phyloP scores from a whole-genome alignment of 192 early-diverging fungal genomes.

The Kickxella alabastrina region DNA sequence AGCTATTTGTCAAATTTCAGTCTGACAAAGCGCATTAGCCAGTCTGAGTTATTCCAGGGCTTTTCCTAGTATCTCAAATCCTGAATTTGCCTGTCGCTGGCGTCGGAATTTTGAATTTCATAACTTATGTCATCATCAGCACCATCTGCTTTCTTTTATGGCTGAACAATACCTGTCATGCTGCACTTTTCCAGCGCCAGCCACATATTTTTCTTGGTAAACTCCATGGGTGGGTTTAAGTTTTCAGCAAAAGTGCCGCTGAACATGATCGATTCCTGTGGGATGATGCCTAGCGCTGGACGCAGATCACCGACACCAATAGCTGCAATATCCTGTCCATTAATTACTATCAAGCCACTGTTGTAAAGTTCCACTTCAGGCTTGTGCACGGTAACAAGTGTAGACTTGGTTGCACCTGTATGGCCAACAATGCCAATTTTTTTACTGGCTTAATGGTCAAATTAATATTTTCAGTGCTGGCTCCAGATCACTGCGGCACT shows the following conservation, averaged over 20 bases:
- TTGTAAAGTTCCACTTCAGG: slow-evolving; percentile 67
- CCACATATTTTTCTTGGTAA: slow-evolving; percentile 68
- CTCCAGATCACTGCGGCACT: slow-evolving; percentile 53
- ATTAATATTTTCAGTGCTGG: slow-evolving; percentile 30
- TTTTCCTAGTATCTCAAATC: too few species aligned
- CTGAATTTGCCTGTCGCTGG: too few species aligned
- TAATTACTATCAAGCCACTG: slow-evolving; percentile 60
- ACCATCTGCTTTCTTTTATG: not conserved
- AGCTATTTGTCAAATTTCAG: slow-evolving; percentile 9
- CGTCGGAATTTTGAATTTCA: too few species aligned
- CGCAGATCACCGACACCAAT: slow-evolving; percentile 64
- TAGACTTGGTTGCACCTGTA: slow-evolving; percentile 68
- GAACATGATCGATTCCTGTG: slow-evolving; percentile 57
- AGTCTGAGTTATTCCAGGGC: slow-evolving; percentile 1
- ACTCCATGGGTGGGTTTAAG: slow-evolving; percentile 71
- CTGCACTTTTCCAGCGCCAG: slow-evolving; percentile 52
- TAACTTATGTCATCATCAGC: too few species aligned
- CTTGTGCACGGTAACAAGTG: slow-evolving; percentile 62
- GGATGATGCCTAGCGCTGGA: slow-evolving; percentile 61
- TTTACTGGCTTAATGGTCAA: slow-evolving; percentile 42
- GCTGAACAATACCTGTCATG: not conserved
- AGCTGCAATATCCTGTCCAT: slow-evolving; percentile 62
- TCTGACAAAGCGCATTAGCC: slow-evolving; percentile 6
- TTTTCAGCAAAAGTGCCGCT: slow-evolving; percentile 57
- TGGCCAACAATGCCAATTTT: slow-evolving; percentile 66